Evolutionary conservation across 805 yeast genomes (phyloP).

Genomic region (Wickerhamomyces canadensis): DNA sequence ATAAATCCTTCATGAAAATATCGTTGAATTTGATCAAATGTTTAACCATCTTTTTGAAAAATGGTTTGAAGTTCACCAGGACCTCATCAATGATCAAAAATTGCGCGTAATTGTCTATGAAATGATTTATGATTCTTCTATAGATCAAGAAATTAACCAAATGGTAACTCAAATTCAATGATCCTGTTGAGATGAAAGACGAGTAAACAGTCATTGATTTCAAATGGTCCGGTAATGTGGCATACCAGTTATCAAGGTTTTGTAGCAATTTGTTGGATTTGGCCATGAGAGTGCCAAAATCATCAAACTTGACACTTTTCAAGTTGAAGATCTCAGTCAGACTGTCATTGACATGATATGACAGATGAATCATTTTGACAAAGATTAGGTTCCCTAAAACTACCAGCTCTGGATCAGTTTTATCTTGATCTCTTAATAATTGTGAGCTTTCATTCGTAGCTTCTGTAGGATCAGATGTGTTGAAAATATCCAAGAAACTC

Average conservation of each 20-base stretch:
- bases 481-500: too few species aligned
- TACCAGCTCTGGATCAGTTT: conserved; percentile 2
- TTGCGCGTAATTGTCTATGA: conserved; percentile 14
- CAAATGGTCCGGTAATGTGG: conserved; percentile 14
- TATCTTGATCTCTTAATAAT: neutral
- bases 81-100: conserved; percentile 2
- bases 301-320: conserved; percentile 21
- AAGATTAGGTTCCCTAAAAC: conserved; percentile 19
- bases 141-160: conserved; percentile 17
- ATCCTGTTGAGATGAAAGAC: conserved; percentile 15
- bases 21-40: conserved; percentile 13
- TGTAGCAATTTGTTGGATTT: conserved; percentile 13
- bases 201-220: conserved; percentile 8
- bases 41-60: conserved; percentile 12
- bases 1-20: conserved; percentile 16
- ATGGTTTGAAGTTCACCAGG: conserved; percentile 8
- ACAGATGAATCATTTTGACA: conserved; percentile 22
- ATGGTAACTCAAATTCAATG: conserved; percentile 20
- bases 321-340: conserved; percentile 19
- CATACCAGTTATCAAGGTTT: conserved; percentile 20
- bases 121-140: conserved; percentile 19
- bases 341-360: conserved; percentile 19
- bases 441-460: neutral
- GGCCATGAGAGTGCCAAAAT: conserved; percentile 13
- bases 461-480: neutral